Conservation (phyloP, 2,329 filamentous ascomycete species). For the Geosmithia putterillii region DNA sequence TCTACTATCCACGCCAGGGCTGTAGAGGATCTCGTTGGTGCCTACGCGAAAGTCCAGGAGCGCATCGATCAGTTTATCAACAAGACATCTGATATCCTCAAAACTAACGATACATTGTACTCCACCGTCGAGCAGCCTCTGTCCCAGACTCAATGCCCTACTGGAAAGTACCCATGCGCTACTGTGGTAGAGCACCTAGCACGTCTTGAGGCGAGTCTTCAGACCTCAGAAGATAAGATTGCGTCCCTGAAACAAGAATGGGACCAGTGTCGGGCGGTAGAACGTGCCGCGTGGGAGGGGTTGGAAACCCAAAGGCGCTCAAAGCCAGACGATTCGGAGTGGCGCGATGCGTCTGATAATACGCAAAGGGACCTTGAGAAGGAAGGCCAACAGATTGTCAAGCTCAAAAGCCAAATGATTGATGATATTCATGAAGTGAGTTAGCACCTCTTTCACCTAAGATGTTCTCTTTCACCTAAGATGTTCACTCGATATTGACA, state of each 20-base stretch:
- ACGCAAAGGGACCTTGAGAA: conserved; percentile 4
- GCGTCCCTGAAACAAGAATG: conserved; percentile 10
- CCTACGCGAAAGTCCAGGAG: conserved; percentile 9
- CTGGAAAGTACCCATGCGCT: conserved; percentile 8
- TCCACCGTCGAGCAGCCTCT: conserved; percentile 17
- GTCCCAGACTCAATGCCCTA: conserved; percentile 16
- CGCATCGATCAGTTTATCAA: conserved; percentile 9
- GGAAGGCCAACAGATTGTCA: conserved; percentile 11
- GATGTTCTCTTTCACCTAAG: accelerated
- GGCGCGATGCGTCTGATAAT: background rate
- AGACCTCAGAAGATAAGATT: conserved; percentile 11
- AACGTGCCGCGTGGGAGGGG: conserved; percentile 9
- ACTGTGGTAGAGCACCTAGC: conserved; percentile 13
- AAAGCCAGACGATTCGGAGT: background rate
- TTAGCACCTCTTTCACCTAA: background rate
- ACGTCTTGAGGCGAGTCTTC: conserved; percentile 9
- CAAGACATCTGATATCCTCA: conserved; percentile 6
- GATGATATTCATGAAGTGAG: conserved; percentile 15
- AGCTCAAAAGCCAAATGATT: conserved; percentile 9
- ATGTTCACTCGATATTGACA: conserved; percentile 1
- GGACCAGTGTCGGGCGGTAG: conserved; percentile 10
- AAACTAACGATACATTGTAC: conserved; percentile 12
- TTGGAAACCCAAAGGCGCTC: background rate
- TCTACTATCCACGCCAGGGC: conserved; percentile 1
- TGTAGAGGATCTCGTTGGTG: conserved; percentile 7